Evolutionary conservation across 306 rosid genomes (phyloP), one percentile per base, ranked within the genome.

Genomic region (Delonix regia): DNA sequence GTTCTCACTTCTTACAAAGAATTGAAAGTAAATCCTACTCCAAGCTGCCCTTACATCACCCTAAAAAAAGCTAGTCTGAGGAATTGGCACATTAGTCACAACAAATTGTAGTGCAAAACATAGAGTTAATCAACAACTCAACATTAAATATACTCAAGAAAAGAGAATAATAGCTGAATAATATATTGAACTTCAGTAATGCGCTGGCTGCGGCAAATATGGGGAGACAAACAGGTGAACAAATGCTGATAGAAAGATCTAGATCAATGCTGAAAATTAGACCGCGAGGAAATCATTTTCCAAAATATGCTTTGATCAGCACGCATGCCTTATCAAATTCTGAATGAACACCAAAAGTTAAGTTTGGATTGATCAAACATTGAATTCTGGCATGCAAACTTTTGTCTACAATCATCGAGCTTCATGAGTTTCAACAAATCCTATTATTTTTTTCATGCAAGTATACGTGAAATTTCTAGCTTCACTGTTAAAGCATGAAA

Each of bases 371-470:
- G 27, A 53, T 47, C 55, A 56, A 65, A 59, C 55, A 48, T 0
- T 27, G 44, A 78, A 45, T 16, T 78, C 66, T 41, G 74, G 27
- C 80, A 68, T 25, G 15, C 53, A 41, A 60, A 21, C n/a, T 28
- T 39, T 41, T 48, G 7, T 9, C 25, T 80, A 48, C 7, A 28
- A 7, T 55, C 65, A 83, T 64, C 70, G n/a, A 63, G 47, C 45
- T 34, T 63, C 63, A 25, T 57, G 11, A 22, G 15, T 24, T 24
- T 57, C 34, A 25, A 21, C n/a, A 25, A 57, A 57, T 57, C 30
- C 61, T 6, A 55, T 21, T 55, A 22, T 16, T 10, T 53, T 57
- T 39, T 57, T 15, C 24, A 5, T 5, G n/a, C 1, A 30, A 30
- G 36, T 3, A 61, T 7, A 34, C 44, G 33, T 28, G 22, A 62